Evolutionary conservation across 108 stramenopile genomes (phyloP).

Genomic region (Skeletonema marinoi): DNA sequence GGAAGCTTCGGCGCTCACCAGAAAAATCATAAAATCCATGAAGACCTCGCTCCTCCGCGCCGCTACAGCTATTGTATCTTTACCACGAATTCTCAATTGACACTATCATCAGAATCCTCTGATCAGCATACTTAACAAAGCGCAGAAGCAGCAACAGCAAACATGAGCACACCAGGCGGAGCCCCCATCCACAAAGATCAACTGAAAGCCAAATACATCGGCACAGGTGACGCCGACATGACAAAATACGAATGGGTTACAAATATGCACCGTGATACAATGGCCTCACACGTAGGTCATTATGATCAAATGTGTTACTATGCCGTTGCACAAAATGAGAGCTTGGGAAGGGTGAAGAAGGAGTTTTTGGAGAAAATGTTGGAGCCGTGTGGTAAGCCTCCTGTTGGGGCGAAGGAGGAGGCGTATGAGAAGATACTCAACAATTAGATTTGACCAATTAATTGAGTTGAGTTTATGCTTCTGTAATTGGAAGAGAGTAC

Average conservation of each 20-base stretch:
- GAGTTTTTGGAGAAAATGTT: constrained; percentile 92
- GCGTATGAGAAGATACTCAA: constrained; percentile 36
- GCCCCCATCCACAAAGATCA: constrained; percentile 86
- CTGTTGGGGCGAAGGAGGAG: constrained; percentile 45
- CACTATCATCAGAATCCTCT: too few species aligned
- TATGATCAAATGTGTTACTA: constrained; percentile 94
- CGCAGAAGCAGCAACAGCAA: neutral
- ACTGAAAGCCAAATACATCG: constrained; percentile 88
- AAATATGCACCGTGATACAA: constrained; percentile 98
- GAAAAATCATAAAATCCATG: too few species aligned
- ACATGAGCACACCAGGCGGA: constrained; percentile 88
- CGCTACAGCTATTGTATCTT: too few species aligned
- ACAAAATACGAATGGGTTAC: constrained; percentile 94
- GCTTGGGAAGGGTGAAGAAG: constrained; percentile 85
- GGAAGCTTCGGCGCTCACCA: neutral
- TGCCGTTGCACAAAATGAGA: constrained; percentile 97
- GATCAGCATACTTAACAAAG: too few species aligned
- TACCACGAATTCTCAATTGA: too few species aligned
- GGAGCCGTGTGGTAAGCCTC: constrained; percentile 72
- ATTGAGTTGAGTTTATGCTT: neutral
- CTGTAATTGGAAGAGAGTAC: neutral
- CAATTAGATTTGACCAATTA: neutral
- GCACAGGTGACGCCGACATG: constrained; percentile 89
- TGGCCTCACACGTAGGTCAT: constrained; percentile 94
- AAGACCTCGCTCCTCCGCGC: too few species aligned